A percentile compares a stretch with the other conserved stretches of the same genome.
Conservation (phyloP, 2,329 filamentous ascomycete genomes). For the Septoria petroselini region DNA sequence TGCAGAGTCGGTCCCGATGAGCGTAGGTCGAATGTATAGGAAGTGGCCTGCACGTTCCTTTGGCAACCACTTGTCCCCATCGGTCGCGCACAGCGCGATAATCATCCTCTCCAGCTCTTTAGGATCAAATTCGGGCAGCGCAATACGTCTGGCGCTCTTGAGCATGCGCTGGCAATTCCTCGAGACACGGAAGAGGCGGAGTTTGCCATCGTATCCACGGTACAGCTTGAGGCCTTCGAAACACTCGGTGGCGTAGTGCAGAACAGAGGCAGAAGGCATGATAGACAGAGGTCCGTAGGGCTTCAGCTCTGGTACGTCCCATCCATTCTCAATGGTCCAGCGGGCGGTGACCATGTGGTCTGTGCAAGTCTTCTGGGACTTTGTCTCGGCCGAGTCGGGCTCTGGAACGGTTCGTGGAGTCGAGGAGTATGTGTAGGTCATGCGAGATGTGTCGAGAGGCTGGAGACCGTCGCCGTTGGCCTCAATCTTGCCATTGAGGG, state of each 20-base stretch:
- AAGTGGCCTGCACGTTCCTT: conserved; percentile 64
- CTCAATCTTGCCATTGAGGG: conserved; percentile 14
- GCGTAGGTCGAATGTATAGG: conserved; percentile 74
- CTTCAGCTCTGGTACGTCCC: conserved; percentile 69
- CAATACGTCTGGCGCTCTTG: conserved; percentile 59
- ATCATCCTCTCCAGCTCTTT: conserved; percentile 72
- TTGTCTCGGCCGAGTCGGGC: conserved; percentile 41
- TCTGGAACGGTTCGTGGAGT: conserved; percentile 44
- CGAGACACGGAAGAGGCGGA: conserved; percentile 74
- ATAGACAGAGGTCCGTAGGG: conserved; percentile 75
- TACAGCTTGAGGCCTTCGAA: conserved; percentile 82
- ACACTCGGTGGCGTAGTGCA: conserved; percentile 89
- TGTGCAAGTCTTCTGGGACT: conserved; percentile 53
- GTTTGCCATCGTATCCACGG: conserved; percentile 64
- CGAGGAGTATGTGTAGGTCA: conserved; percentile 43
- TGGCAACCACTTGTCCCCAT: conserved; percentile 77
- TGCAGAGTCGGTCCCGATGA: conserved; percentile 78
- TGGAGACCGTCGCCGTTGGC: conserved; percentile 30
- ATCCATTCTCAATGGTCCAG: conserved; percentile 66
- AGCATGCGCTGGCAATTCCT: conserved; percentile 66
- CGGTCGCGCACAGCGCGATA: conserved; percentile 65
- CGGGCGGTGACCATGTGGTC: conserved; percentile 83
- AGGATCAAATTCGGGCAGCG: conserved; percentile 70
- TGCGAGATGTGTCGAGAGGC: conserved; percentile 46
- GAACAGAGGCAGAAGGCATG: conserved; percentile 73